Base-by-base conservation (phyloP, 108 stramenopile genomes). In the Skeletonema menzelii region DNA sequence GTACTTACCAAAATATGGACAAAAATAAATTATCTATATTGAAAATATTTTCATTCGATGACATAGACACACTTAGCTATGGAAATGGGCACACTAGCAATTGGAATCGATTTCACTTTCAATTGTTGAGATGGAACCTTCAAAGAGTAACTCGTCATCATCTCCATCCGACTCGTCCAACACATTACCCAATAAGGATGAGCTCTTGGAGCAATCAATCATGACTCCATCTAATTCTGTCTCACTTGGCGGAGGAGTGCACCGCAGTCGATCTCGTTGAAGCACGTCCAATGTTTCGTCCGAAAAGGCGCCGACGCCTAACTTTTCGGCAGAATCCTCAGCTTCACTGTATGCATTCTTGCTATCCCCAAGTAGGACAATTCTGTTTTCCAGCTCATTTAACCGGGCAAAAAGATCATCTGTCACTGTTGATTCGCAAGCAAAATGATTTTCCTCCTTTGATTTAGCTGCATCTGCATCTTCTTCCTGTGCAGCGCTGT, bases 1-100 rank as follows among this genome's bases (percentile, higher is more conserved):
- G 32, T 56, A 62, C 13, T 42, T 63, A 8, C 62, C 60, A 49
- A 80, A 74, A 31, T 80, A 80, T 60, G 68, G 40, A n/a, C 40
- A 42, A 42, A 42, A 42, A 15, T 42, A 42, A 42, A 15, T 42
- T 37, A 7, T 37, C 35, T 37, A 10, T 37, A 37, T 10, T 37
- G 35, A 42, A 42, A 12, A 42, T 5, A 37, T 37, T 37, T 12
- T n/a, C 40, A n/a, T 42, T n/a, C 14, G n/a, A 15, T 3, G 15
- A 42, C 40, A 15, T n/a, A 42, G 3, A 42, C 15, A 42, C 40
- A 42, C 15, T n/a, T 42, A 42, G 15, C 15, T 5, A 15, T 1
- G 15, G 15, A 11, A 37, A 11, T 7, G 11, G 11, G 11, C 35
- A 37, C 6, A n/a, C 6, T 37, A 37, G 10, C 11, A 11, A 37